Percentiles rank a stretch among this genome's conserved stretches.
Evolutionary conservation across 2,329 filamentous ascomycete species (phyloP).

Genomic region (Aspergillus hortae): DNA sequence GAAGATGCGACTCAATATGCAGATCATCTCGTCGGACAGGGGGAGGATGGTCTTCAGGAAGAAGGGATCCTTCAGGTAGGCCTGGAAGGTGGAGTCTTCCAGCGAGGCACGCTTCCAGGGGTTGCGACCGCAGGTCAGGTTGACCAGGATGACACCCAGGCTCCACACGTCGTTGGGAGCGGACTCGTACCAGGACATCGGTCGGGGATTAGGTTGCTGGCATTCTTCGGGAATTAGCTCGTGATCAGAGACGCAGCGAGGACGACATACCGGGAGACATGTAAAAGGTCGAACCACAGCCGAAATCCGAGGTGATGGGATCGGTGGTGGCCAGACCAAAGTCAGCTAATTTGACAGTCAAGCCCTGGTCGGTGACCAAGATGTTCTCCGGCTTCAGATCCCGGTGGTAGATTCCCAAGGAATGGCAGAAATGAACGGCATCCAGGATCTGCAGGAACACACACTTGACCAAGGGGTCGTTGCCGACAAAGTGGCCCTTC

Average conservation of each 20-base stretch:
- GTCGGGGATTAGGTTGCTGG: conserved; percentile 69
- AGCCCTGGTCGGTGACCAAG: conserved; percentile 80
- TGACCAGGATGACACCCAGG: conserved; percentile 95
- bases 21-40: conserved; percentile 82
- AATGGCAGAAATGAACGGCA: conserved; percentile 93
- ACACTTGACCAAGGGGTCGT: conserved; percentile 80
- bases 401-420: conserved; percentile 89
- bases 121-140: conserved; percentile 95
- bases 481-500: conserved; percentile 85
- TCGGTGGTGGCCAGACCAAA: conserved; percentile 92
- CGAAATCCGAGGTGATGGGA: conserved; percentile 83
- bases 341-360: conserved; percentile 92
- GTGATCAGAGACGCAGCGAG: conserved; percentile 4
- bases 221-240: conserved; percentile 63
- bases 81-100: conserved; percentile 92
- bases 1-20: conserved; percentile 83
- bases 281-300: conserved; percentile 97
- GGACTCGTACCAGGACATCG: conserved; percentile 75
- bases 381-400: conserved; percentile 99
- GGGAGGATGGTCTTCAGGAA: conserved; percentile 93
- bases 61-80: conserved; percentile 76
- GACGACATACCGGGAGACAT: conserved; percentile 88
- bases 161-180: conserved; percentile 97
- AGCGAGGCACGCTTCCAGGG: conserved; percentile 95
- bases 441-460: conserved; percentile 95